Conservation (phyloP, 2,329 filamentous ascomycete genomes). For the Polychaeton citri region DNA sequence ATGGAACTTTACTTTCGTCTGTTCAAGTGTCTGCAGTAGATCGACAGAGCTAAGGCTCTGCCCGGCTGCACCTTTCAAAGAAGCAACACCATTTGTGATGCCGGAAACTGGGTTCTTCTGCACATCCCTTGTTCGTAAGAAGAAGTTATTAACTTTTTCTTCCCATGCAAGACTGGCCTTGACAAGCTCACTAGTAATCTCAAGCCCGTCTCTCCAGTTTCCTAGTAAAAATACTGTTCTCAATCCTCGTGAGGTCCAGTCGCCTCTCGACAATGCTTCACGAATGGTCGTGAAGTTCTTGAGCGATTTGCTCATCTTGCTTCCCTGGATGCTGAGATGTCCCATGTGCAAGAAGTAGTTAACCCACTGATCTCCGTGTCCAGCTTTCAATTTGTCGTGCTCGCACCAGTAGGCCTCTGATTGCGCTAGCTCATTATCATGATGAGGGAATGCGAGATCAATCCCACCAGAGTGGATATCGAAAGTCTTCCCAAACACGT, state of each 20-base stretch:
- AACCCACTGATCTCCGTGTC: slow-evolving; percentile 55
- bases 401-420: slow-evolving; percentile 65
- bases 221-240: slow-evolving; percentile 80
- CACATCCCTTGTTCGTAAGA: slow-evolving; percentile 44
- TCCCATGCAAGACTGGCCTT: slow-evolving; percentile 68
- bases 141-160: slow-evolving; percentile 59
- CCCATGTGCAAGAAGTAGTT: slow-evolving; percentile 97
- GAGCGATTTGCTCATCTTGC: slow-evolving; percentile 90
- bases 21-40: slow-evolving; percentile 37
- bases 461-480: slow-evolving; percentile 91
- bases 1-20: slow-evolving; percentile 45
- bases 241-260: slow-evolving; percentile 67
- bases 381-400: slow-evolving; percentile 10
- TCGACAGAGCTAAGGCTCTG: slow-evolving; percentile 15
- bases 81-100: slow-evolving; percentile 6
- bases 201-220: slow-evolving; percentile 80
- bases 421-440: slow-evolving; percentile 85
- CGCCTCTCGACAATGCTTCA: slow-evolving; percentile 55
- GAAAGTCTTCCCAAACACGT: slow-evolving; percentile 70
- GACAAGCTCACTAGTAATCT: slow-evolving; percentile 75
- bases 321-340: slow-evolving; percentile 75
- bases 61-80: slow-evolving; percentile 14
- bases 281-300: slow-evolving; percentile 95
- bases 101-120: slow-evolving; percentile 12
- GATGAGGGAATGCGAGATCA: slow-evolving; percentile 82